phyloP scores from a whole-genome alignment of 2,329 filamentous ascomycete genomes.

The Laburnicola sp. region DNA sequence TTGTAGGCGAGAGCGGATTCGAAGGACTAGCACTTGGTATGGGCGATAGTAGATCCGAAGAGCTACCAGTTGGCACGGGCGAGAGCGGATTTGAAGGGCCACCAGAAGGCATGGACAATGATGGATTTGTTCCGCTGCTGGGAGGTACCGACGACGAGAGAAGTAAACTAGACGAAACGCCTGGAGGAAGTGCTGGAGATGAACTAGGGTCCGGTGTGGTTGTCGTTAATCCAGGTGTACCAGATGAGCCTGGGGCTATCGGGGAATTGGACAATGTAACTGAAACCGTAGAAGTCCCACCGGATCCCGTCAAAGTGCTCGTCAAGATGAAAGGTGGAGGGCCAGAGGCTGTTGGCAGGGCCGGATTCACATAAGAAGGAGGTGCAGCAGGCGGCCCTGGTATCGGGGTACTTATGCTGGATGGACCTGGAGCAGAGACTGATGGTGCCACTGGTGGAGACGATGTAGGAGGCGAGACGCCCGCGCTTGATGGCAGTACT shows the following conservation, averaged over 20 bases:
- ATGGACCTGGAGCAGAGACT: background rate
- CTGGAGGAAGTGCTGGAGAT: background rate
- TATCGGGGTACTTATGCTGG: background rate
- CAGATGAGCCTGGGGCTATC: background rate
- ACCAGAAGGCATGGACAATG: background rate
- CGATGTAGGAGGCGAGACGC: background rate
- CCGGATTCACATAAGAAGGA: too few species aligned
- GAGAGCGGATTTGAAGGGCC: background rate
- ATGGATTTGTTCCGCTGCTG: background rate
- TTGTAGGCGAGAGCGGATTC: background rate
- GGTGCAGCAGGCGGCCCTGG: too few species aligned
- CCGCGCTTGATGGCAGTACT: background rate
- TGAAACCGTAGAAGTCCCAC: background rate
- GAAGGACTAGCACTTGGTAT: background rate
- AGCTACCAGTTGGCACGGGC: background rate
- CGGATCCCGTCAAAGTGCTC: conserved; percentile 3
- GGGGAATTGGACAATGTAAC: background rate
- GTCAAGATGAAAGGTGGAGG: conserved; percentile 1
- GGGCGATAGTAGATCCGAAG: background rate
- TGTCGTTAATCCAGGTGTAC: background rate
- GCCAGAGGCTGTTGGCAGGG: too few species aligned
- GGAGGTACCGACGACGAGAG: background rate
- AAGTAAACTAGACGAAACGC: background rate
- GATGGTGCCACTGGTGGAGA: background rate
- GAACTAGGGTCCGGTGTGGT: background rate